Evolutionary conservation across 2,329 filamentous ascomycete genomes (phyloP).

Genomic region (Arthroderma sp.): DNA sequence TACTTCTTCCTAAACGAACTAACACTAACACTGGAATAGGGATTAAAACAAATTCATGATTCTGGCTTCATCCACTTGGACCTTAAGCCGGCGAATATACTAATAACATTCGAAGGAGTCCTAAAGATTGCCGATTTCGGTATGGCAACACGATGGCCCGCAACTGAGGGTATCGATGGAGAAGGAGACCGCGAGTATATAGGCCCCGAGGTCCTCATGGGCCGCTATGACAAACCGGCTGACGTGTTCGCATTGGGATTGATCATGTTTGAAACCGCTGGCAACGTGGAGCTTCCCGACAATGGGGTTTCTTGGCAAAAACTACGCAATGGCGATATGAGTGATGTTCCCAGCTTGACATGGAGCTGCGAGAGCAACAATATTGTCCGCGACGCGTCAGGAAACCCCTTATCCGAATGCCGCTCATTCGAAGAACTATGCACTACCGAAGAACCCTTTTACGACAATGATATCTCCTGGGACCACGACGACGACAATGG

Average conservation of each 20-base stretch:
- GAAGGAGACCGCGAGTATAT: slow-evolving; percentile 97
- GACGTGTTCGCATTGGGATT: slow-evolving; percentile 91
- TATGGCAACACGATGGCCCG: slow-evolving; percentile 66
- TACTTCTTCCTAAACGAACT: not conserved
- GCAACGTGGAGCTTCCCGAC: slow-evolving; percentile 85
- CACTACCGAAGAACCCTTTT: slow-evolving; percentile 17
- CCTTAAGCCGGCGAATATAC: slow-evolving; percentile 52
- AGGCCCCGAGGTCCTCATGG: slow-evolving; percentile 78
- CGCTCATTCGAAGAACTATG: slow-evolving; percentile 32
- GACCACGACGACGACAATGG: slow-evolving; percentile 1
- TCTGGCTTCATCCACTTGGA: slow-evolving; percentile 65
- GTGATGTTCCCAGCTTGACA: slow-evolving; percentile 75
- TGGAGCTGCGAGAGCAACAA: slow-evolving; percentile 58
- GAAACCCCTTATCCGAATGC: slow-evolving; percentile 44
- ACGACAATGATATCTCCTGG: slow-evolving; percentile 4
- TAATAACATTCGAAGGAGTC: slow-evolving; percentile 53
- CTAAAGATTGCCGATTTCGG: slow-evolving; percentile 57
- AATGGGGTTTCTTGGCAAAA: slow-evolving; percentile 87
- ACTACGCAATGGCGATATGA: slow-evolving; percentile 76
- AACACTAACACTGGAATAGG: slow-evolving; percentile 40
- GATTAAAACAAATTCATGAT: slow-evolving; percentile 79
- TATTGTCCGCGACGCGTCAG: slow-evolving; percentile 61
- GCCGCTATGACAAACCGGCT: slow-evolving; percentile 75
- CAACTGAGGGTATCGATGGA: slow-evolving; percentile 61
- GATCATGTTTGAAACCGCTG: slow-evolving; percentile 87